phyloP scores from a whole-genome alignment of 148 eudicot genomes.

The Euryodendron excelsum region DNA sequence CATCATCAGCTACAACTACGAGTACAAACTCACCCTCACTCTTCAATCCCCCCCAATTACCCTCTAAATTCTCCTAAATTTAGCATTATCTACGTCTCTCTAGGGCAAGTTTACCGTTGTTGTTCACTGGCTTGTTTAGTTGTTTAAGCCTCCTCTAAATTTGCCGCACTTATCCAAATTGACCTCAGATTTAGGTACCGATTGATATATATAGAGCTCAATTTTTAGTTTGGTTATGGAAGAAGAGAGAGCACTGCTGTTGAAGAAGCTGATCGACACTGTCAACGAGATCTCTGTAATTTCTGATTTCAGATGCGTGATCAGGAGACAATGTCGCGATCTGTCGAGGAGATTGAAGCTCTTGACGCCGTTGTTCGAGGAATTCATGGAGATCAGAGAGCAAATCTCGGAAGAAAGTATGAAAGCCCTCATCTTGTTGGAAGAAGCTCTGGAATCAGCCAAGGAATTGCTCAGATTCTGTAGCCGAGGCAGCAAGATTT shows the following conservation, averaged over 20 bases:
- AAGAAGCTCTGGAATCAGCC: neutral
- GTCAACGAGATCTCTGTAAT: constrained; percentile 9
- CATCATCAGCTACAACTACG: too few species aligned
- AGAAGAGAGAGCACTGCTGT: neutral
- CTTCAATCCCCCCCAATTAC: too few species aligned
- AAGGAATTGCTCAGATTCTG: neutral
- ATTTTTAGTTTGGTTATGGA: constrained; percentile 11
- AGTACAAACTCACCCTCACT: too few species aligned
- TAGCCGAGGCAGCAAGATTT: constrained; percentile 4
- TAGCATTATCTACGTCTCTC: too few species aligned
- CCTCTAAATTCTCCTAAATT: too few species aligned
- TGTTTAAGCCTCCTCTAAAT: neutral
- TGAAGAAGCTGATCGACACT: neutral
- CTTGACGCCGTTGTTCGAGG: constrained; percentile 3
- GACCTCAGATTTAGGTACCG: neutral
- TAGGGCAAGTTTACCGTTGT: too few species aligned
- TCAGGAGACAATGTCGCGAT: constrained; percentile 7
- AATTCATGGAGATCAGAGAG: neutral
- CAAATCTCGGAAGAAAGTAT: neutral
- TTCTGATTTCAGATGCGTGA: constrained; percentile 11
- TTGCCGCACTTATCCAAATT: neutral
- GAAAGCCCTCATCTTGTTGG: neutral
- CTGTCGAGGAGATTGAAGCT: constrained; percentile 11
- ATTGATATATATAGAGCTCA: too few species aligned
- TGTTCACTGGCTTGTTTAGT: neutral